phyloP scores from a whole-genome alignment of 2,329 filamentous ascomycete genomes.

The Scorias spongiosa region DNA sequence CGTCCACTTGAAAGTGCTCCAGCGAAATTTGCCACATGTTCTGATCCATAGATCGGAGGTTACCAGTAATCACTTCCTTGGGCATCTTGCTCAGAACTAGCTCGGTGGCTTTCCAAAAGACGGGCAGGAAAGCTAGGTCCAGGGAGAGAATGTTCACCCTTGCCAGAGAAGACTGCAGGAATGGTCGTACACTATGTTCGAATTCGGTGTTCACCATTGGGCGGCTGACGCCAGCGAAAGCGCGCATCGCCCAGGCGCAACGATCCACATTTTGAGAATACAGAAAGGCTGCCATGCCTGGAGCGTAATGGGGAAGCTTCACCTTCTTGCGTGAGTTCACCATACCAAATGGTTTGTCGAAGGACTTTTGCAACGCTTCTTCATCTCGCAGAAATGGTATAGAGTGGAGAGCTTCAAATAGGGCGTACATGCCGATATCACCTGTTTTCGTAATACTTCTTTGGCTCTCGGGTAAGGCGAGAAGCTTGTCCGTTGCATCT shows the following conservation, averaged over 20 bases:
- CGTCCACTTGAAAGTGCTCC: conserved; percentile 43
- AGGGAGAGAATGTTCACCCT: conserved; percentile 42
- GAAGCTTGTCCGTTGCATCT: conserved; percentile 24
- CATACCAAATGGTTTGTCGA: conserved; percentile 70
- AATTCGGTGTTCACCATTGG: conserved; percentile 59
- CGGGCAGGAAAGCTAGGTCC: conserved; percentile 41
- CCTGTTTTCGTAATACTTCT: conserved; percentile 37
- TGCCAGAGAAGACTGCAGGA: conserved; percentile 51
- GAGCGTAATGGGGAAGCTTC: conserved; percentile 59
- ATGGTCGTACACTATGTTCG: conserved; percentile 70
- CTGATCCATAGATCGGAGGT: conserved; percentile 63
- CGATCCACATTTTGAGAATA: conserved; percentile 53
- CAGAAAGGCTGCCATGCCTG: conserved; percentile 71
- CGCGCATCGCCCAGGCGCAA: conserved; percentile 50
- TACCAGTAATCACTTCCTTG: conserved; percentile 59
- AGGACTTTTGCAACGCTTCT: conserved; percentile 39
- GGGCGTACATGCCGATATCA: conserved; percentile 53
- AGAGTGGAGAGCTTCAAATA: conserved; percentile 82
- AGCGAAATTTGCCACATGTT: conserved; percentile 46
- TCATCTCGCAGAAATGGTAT: conserved; percentile 55
- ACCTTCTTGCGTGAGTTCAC: conserved; percentile 68
- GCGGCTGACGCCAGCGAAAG: conserved; percentile 51
- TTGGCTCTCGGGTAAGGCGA: conserved; percentile 32
- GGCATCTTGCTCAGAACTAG: conserved; percentile 61
- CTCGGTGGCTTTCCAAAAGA: conserved; percentile 66